These are phyloP conservation scores for Lachancea thermotolerans DNA, from an alignment of 805 yeast species.

Conservation along the genomic window DNA sequence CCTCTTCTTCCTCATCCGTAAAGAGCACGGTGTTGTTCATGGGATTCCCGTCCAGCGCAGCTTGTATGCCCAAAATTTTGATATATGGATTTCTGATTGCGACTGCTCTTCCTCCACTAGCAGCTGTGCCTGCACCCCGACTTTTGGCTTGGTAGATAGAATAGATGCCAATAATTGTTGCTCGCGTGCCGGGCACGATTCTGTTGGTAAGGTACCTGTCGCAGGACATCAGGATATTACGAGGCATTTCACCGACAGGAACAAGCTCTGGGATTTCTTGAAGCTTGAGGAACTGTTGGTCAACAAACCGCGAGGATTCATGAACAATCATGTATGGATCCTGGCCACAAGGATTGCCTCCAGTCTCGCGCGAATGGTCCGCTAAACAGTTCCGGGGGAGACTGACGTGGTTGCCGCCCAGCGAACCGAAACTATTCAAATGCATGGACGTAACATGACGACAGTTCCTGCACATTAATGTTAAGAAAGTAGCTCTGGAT, in stretches of 20 bases:
- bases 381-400: slow-evolving; percentile 32
- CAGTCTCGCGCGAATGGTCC: slow-evolving; percentile 18
- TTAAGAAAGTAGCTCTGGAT: slow-evolving; percentile 79
- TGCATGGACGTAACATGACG: slow-evolving; percentile 65
- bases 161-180: slow-evolving; percentile 86
- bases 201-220: slow-evolving; percentile 86
- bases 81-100: slow-evolving; percentile 93
- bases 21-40: slow-evolving; percentile 50
- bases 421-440: slow-evolving; percentile 31
- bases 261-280: slow-evolving; percentile 99
- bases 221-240: slow-evolving; percentile 80
- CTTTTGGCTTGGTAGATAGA: slow-evolving; percentile 79
- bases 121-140: slow-evolving; percentile 46
- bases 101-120: slow-evolving; percentile 40
- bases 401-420: slow-evolving; percentile 25
- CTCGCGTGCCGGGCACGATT: slow-evolving; percentile 92
- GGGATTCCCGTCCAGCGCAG: slow-evolving; percentile 69
- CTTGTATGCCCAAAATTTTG: slow-evolving; percentile 77
- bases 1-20: slow-evolving; percentile 91
- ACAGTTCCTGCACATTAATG: slow-evolving; percentile 82
- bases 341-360: slow-evolving; percentile 57
- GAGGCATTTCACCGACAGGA: slow-evolving; percentile 98
- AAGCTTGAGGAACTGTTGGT: slow-evolving; percentile 87
- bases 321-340: slow-evolving; percentile 93
- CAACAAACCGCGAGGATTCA: slow-evolving; percentile 88